Percentiles rank a stretch among this genome's conserved stretches.
These are phyloP conservation scores for Nemania bipapillata DNA, from an alignment of 2,329 filamentous ascomycete species.

Conservation along the genomic window DNA sequence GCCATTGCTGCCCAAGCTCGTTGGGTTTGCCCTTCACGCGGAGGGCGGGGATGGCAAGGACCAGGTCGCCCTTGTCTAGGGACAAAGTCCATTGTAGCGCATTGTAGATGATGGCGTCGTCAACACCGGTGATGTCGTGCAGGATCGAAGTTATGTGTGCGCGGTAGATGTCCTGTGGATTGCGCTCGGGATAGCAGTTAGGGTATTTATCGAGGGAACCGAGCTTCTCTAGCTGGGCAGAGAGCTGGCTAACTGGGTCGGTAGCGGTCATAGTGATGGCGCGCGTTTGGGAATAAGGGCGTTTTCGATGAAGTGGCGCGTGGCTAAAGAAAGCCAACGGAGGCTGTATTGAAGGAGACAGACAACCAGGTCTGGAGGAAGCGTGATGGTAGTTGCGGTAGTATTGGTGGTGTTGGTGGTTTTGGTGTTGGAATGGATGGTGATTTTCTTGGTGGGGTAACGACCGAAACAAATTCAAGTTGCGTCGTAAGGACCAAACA, in stretches of 20 bases:
- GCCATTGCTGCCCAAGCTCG: slow-evolving; percentile 71
- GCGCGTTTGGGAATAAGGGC: slow-evolving; percentile 25
- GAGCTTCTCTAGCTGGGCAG: slow-evolving; percentile 43
- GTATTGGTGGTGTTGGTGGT: not conserved
- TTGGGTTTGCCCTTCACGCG: slow-evolving; percentile 77
- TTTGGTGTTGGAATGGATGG: not conserved
- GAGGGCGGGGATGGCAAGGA: slow-evolving; percentile 81
- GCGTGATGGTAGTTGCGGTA: not conserved
- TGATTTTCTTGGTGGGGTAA: slow-evolving; percentile 34
- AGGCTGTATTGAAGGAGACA: slow-evolving; percentile 6
- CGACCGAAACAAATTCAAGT: slow-evolving; percentile 2
- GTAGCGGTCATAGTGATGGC: slow-evolving; percentile 41
- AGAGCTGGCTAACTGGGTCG: slow-evolving; percentile 41
- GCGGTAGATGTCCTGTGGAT: slow-evolving; percentile 83
- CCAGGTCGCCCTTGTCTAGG: slow-evolving; percentile 84
- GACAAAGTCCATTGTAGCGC: slow-evolving; percentile 81
- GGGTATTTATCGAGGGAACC: slow-evolving; percentile 58
- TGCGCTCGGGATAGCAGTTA: slow-evolving; percentile 72
- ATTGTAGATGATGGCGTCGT: slow-evolving; percentile 75
- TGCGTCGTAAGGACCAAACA: slow-evolving; percentile 31
- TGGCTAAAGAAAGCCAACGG: not conserved
- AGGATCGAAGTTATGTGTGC: slow-evolving; percentile 78
- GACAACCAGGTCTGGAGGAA: slow-evolving; percentile 3
- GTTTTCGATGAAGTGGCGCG: not conserved
- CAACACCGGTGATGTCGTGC: slow-evolving; percentile 74